Conservation (phyloP, 192 early-diverging fungal species). For the Dispira parvispora region DNA sequence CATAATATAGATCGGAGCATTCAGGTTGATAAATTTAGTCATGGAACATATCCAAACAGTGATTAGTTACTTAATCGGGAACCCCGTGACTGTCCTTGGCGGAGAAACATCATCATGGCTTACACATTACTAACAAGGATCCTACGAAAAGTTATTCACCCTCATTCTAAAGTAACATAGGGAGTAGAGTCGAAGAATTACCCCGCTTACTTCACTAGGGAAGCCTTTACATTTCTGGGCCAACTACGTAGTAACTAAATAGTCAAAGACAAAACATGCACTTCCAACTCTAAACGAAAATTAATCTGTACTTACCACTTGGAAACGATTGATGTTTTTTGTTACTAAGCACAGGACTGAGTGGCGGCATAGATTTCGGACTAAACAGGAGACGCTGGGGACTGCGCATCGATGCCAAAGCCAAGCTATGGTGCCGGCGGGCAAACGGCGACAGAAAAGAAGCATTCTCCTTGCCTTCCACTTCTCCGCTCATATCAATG, state of each 20-base stretch:
- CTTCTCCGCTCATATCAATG: neutral
- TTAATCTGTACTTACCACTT: neutral
- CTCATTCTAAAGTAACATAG: too few relatives aligned
- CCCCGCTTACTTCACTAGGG: too few relatives aligned
- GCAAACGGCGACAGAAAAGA: constrained; percentile 4
- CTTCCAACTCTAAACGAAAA: neutral
- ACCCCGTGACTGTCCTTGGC: too few relatives aligned
- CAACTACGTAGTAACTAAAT: too few relatives aligned
- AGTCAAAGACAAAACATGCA: neutral
- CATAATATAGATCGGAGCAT: neutral
- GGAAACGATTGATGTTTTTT: neutral
- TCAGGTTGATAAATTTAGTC: neutral
- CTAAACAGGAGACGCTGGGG: constrained; percentile 13
- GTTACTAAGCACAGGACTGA: constrained; percentile 29
- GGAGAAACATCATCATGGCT: too few relatives aligned
- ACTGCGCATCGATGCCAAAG: neutral
- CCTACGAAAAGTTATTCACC: too few relatives aligned
- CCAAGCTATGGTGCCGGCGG: neutral
- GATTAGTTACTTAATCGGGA: too few relatives aligned
- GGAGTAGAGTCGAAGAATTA: too few relatives aligned
- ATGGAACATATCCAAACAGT: too few relatives aligned
- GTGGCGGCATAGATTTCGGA: constrained; percentile 27
- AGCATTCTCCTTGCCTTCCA: neutral
- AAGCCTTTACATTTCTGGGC: too few relatives aligned
- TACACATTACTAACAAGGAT: too few relatives aligned